Percentiles rank a stretch among this genome's conserved stretches.
Conservation (phyloP, 352 stramenopile species). For the Globisporangium emineosum region DNA sequence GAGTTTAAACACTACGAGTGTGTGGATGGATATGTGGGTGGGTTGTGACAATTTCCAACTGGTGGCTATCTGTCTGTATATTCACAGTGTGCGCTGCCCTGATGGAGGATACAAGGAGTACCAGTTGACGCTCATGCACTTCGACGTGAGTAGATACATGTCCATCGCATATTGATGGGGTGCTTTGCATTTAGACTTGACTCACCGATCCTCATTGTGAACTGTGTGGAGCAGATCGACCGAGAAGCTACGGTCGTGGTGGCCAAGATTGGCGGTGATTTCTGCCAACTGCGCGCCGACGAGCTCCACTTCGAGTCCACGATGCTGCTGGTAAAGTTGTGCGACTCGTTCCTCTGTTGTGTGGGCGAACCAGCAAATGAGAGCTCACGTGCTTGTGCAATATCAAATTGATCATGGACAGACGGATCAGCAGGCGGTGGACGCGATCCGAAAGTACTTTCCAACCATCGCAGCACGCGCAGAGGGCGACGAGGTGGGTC, state of each 20-base stretch:
- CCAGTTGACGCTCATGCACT: conserved; percentile 55
- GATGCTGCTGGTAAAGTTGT: conserved; percentile 29
- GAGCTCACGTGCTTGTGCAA: neutral
- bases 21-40: neutral
- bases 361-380: neutral
- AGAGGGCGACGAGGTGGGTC: conserved; percentile 31
- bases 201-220: neutral
- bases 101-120: conserved; percentile 71
- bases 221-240: conserved; percentile 9
- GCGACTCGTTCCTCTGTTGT: neutral
- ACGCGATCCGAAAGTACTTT: conserved; percentile 62
- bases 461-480: conserved; percentile 50
- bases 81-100: conserved; percentile 44
- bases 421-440: conserved; percentile 53
- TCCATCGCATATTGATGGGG: neutral
- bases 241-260: conserved; percentile 42
- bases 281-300: conserved; percentile 52
- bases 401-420: conserved; percentile 13
- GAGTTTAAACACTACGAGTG: neutral
- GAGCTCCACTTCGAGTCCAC: conserved; percentile 36
- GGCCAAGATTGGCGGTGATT: conserved; percentile 56
- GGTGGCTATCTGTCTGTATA: neutral
- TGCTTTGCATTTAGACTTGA: neutral
- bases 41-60: neutral
- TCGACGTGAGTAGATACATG: conserved; percentile 26